Evolutionary conservation across 202 grass and related monocot species (phyloP), one percentile per base, ranked within the genome.

Genomic region (Musa balbisiana): DNA sequence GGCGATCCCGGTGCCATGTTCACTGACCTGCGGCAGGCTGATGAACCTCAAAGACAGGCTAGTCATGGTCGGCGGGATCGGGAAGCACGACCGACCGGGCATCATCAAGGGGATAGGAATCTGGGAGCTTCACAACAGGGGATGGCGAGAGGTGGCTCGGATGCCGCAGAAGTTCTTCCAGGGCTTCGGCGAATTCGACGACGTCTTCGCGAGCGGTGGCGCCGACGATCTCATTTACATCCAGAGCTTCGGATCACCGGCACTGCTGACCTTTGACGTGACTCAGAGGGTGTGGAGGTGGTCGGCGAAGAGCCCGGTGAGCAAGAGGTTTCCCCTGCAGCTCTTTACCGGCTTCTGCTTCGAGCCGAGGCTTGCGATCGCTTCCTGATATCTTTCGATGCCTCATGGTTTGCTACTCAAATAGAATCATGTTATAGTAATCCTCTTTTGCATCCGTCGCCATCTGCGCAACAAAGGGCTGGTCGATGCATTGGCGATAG

Each of bases 61-160:
- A 52, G 80, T 96, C 15, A 77, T 96, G 64, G 92, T 96, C 69
- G 92, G 92, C 1, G 92, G 92, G 58, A 96, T 96, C 62, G 92
- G 92, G 21, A 96, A 92, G 82, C 86, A 82, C 51, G 92, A 96
- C 69, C 81, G 89, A 20, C 92, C 92, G 17, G 92, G 86, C 64
- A 87, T 96, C 81, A 88, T 96, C 55, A 96, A 96, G 87, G 92
- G 92, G 80, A 96, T 96, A 55, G 92, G 92, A 8, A 85, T 96
- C 26, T 96, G 92, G 92, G 92, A 92, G 69, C 81, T 96, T 76
- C 75, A 67, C 52, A 89, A 43, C 33, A 43, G 91, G 78, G 84
- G 75, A 51, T 96, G 92, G 92, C 73, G 54, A 56, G 89, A 87
- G 65, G 78, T 96, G 67, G 80, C 92, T 80, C 80, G 82, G 56